Percentiles rank a stretch among this genome's conserved stretches.
Evolutionary conservation across 345 rosid genomes (phyloP).

Genomic region (Arabidopsis suecica): DNA sequence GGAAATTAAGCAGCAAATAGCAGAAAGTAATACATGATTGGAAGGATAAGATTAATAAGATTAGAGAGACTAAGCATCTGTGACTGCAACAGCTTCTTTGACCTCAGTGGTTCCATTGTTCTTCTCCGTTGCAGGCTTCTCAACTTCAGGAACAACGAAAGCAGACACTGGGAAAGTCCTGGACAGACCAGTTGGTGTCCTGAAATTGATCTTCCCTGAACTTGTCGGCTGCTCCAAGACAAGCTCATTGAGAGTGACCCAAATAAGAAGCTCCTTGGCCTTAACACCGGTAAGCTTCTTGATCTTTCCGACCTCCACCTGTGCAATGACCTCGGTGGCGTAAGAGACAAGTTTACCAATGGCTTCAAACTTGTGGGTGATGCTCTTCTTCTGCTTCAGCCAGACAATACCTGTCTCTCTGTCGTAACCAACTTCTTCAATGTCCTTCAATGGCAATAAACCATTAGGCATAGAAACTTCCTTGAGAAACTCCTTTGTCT

Average conservation of each 20-base stretch:
- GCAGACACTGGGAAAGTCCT: slow-evolving; percentile 78
- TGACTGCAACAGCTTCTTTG: slow-evolving; percentile 46
- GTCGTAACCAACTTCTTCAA: slow-evolving; percentile 76
- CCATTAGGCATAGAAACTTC: slow-evolving; percentile 77
- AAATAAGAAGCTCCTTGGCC: slow-evolving; percentile 85
- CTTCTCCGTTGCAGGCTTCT: slow-evolving; percentile 44
- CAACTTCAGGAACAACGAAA: slow-evolving; percentile 50
- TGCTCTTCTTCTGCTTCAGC: slow-evolving; percentile 87
- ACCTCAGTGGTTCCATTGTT: slow-evolving; percentile 27
- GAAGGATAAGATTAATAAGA: not conserved
- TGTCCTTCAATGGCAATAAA: slow-evolving; percentile 76
- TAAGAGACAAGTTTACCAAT: slow-evolving; percentile 65
- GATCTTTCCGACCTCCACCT: slow-evolving; percentile 65
- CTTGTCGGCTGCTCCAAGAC: slow-evolving; percentile 57
- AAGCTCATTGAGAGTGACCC: slow-evolving; percentile 78
- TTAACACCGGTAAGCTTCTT: slow-evolving; percentile 94
- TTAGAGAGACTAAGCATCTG: slow-evolving; percentile 45
- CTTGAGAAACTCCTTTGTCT: slow-evolving; percentile 59
- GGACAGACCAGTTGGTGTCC: slow-evolving; percentile 73
- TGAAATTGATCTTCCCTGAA: slow-evolving; percentile 66
- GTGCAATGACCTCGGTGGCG: slow-evolving; percentile 77
- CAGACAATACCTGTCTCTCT: slow-evolving; percentile 87
- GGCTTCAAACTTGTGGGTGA: slow-evolving; percentile 78
- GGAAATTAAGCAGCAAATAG: not conserved
- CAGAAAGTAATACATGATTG: slow-evolving; percentile 29